Evolutionary conservation across 371 early-diverging fungal species (phyloP).

Genomic region (Dinochytrium kinnereticum): DNA sequence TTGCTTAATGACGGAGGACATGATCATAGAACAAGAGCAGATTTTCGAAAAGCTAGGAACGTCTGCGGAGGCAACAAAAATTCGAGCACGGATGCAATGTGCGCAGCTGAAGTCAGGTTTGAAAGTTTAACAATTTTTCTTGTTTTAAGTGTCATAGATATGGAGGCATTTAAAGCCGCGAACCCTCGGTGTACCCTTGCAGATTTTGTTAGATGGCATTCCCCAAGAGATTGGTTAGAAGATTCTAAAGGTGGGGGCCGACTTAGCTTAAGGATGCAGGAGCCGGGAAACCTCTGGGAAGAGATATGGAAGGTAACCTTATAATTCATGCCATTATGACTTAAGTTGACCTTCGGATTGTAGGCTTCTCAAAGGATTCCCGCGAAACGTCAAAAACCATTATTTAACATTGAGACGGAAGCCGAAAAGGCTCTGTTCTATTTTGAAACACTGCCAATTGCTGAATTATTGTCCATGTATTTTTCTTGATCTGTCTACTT

Average conservation of each 20-base stretch:
- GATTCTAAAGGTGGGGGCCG: conserved; percentile 46
- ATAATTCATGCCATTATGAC: neutral
- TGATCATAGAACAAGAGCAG: conserved; percentile 79
- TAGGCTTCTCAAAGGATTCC: conserved; percentile 68
- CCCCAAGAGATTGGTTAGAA: conserved; percentile 76
- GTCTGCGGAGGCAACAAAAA: conserved; percentile 69
- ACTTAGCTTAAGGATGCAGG: conserved; percentile 81
- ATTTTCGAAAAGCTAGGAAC: conserved; percentile 79
- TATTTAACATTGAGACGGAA: conserved; percentile 77
- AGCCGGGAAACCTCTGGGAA: conserved; percentile 83
- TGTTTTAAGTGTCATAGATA: conserved; percentile 52
- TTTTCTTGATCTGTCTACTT: neutral
- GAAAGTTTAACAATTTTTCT: neutral
- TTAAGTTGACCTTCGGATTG: neutral
- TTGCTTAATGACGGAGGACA: conserved; percentile 89
- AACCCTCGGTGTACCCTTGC: conserved; percentile 79
- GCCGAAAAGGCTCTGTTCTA: conserved; percentile 75
- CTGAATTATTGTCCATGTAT: conserved; percentile 52
- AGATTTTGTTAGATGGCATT: conserved; percentile 97
- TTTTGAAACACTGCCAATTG: conserved; percentile 70
- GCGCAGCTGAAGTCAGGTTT: conserved; percentile 74
- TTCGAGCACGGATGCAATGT: conserved; percentile 80
- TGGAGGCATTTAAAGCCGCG: conserved; percentile 86
- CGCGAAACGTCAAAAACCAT: conserved; percentile 72
- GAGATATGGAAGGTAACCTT: conserved; percentile 75